Conservation (phyloP, 1,284 basidiomycete genomes). For the Neotropicomus parvogracilis region DNA sequence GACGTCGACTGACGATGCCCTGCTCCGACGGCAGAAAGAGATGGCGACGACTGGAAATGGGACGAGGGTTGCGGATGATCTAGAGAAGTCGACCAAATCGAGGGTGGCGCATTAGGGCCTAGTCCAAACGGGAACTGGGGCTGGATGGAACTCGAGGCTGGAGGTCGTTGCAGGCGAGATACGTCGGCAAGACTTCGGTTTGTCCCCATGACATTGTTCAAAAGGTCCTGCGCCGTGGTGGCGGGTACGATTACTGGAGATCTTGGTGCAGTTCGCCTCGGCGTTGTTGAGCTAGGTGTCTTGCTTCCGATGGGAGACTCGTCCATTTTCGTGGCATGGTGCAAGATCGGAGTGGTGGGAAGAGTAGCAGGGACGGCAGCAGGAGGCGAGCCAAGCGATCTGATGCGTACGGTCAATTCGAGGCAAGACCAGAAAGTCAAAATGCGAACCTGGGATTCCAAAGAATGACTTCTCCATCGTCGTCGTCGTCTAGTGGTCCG, state of each 20-base stretch:
- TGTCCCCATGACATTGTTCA: conserved; percentile 51
- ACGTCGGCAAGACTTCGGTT: conserved; percentile 18
- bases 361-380: conserved; percentile 12
- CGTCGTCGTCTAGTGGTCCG: conserved; percentile 35
- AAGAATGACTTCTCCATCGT: conserved; percentile 61
- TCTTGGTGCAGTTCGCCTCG: conserved; percentile 19
- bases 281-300: conserved; percentile 23
- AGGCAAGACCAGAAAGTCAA: neutral
- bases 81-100: conserved; percentile 54
- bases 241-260: conserved; percentile 26
- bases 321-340: conserved; percentile 29
- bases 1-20: conserved; percentile 21
- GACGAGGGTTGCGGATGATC: conserved; percentile 31
- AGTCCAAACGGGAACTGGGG: conserved; percentile 45
- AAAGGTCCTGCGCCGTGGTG: conserved; percentile 61
- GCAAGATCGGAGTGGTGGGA: conserved; percentile 22
- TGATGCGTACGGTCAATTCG: conserved; percentile 20
- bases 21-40: conserved; percentile 10
- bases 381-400: conserved; percentile 37
- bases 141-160: conserved; percentile 34
- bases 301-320: conserved; percentile 20
- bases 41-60: conserved; percentile 13
- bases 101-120: conserved; percentile 39
- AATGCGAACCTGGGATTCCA: conserved; percentile 54
- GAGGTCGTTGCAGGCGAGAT: conserved; percentile 26